Conservation (phyloP, 2,329 filamentous ascomycete genomes). For the Pseudogymnoascus sp. region DNA sequence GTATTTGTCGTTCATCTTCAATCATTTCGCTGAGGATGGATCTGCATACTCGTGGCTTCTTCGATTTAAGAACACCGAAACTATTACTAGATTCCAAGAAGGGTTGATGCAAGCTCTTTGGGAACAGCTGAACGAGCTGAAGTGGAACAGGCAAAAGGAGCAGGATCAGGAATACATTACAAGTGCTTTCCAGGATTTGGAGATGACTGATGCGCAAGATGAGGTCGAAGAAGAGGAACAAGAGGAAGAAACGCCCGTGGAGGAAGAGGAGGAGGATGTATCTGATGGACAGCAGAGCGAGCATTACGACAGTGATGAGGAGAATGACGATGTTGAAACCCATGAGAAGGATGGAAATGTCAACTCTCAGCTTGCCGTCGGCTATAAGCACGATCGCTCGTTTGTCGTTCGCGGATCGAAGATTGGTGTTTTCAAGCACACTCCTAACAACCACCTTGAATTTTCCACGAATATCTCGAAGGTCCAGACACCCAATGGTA, state of each 20-base stretch:
- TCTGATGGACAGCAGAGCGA: conserved; percentile 61
- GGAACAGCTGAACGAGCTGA: conserved; percentile 90
- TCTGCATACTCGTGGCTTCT: conserved; percentile 93
- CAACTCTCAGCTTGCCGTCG: conserved; percentile 90
- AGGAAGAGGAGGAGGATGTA: conserved; percentile 42
- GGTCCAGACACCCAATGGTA: conserved; percentile 79
- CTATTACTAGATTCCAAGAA: conserved; percentile 80
- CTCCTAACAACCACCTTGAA: conserved; percentile 80
- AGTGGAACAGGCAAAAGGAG: conserved; percentile 90
- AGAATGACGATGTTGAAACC: conserved; percentile 65
- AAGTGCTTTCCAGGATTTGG: conserved; percentile 89
- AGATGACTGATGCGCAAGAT: conserved; percentile 69
- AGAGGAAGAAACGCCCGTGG: conserved; percentile 38
- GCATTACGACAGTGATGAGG: conserved; percentile 66
- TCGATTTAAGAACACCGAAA: conserved; percentile 75
- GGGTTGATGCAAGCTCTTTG: conserved; percentile 92
- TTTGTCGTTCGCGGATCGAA: conserved; percentile 96
- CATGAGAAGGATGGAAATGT: conserved; percentile 67
- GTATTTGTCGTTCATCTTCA: conserved; percentile 98
- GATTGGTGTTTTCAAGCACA: conserved; percentile 98
- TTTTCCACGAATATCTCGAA: conserved; percentile 97
- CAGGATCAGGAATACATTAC: conserved; percentile 89
- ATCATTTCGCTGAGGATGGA: conserved; percentile 82
- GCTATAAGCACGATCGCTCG: conserved; percentile 92
- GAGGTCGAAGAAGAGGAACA: conserved; percentile 40